Evolutionary conservation across 352 stramenopile genomes (phyloP).

Genomic region (Albugo laibachii): DNA sequence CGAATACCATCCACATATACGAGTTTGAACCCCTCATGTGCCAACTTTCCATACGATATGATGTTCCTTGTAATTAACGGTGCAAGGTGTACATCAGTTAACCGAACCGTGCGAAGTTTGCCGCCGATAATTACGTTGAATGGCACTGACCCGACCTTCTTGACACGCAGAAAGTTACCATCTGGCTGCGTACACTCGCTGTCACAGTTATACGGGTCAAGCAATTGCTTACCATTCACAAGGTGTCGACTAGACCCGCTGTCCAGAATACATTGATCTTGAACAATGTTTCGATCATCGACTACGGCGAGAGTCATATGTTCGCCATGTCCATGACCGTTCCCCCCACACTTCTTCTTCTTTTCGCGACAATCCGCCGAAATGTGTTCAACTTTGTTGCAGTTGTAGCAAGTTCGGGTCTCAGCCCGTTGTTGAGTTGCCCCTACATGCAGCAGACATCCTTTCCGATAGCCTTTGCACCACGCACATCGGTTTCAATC

Average conservation of each 20-base stretch:
- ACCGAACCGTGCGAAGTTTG: neutral
- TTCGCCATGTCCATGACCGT: neutral
- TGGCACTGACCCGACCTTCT: neutral
- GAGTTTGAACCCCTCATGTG: neutral
- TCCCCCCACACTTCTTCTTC: neutral
- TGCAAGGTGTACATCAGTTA: neutral
- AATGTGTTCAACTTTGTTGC: neutral
- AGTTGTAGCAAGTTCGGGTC: neutral
- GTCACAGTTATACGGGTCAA: neutral
- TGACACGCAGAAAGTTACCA: neutral
- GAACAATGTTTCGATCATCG: neutral
- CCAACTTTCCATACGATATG: neutral
- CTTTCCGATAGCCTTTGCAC: neutral
- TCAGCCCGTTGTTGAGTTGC: neutral
- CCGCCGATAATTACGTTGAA: neutral
- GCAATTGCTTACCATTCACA: neutral
- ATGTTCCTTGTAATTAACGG: neutral
- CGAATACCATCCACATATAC: neutral
- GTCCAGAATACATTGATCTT: neutral
- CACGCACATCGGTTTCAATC: neutral
- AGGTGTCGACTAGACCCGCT: neutral
- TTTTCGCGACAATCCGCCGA: neutral
- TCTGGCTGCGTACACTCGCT: neutral
- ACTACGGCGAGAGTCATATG: neutral
- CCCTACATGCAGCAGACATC: neutral